Evolutionary conservation across 176 grass and related monocot genomes (phyloP).

Genomic region (Elaeis guineensis): DNA sequence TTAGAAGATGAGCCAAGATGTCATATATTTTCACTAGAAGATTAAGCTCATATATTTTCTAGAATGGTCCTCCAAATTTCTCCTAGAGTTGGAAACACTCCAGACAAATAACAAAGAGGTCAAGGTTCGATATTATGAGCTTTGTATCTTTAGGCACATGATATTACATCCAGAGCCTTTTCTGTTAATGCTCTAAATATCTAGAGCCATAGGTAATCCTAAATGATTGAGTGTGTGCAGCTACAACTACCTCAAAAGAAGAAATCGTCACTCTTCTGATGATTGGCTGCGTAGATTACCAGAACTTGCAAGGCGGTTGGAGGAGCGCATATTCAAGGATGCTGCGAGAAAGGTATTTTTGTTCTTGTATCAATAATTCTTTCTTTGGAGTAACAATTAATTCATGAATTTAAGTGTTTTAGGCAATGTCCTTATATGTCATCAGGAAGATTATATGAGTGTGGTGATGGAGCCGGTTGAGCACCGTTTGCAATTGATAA

Average conservation of each 20-base stretch:
- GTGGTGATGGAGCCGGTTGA: slow-evolving; percentile 56
- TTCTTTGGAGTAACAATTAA: slow-evolving; percentile 7
- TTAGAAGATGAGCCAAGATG: too few relatives aligned
- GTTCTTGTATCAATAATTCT: background rate
- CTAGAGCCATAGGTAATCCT: background rate
- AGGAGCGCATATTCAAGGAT: slow-evolving; percentile 14
- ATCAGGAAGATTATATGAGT: slow-evolving; percentile 65
- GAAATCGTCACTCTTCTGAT: slow-evolving; percentile 1
- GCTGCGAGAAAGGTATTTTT: slow-evolving; percentile 10
- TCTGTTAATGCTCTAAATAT: too few relatives aligned
- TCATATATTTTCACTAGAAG: too few relatives aligned
- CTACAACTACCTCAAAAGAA: slow-evolving; percentile 26
- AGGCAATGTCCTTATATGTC: slow-evolving; percentile 1
- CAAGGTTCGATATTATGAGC: too few relatives aligned
- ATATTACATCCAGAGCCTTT: too few relatives aligned
- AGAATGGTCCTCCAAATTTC: too few relatives aligned
- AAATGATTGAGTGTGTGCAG: slow-evolving; percentile 19
- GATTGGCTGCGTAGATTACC: slow-evolving; percentile 27
- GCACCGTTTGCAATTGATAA: slow-evolving; percentile 37
- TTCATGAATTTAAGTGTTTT: slow-evolving; percentile 3
- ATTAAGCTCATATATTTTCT: too few relatives aligned
- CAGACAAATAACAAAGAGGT: too few relatives aligned
- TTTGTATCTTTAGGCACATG: too few relatives aligned
- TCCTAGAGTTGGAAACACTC: too few relatives aligned
- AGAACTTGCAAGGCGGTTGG: slow-evolving; percentile 30